Percentiles rank a stretch among this genome's conserved stretches.
phyloP scores from a whole-genome alignment of 1,284 basidiomycete species.

The Rhodofomes roseus region DNA sequence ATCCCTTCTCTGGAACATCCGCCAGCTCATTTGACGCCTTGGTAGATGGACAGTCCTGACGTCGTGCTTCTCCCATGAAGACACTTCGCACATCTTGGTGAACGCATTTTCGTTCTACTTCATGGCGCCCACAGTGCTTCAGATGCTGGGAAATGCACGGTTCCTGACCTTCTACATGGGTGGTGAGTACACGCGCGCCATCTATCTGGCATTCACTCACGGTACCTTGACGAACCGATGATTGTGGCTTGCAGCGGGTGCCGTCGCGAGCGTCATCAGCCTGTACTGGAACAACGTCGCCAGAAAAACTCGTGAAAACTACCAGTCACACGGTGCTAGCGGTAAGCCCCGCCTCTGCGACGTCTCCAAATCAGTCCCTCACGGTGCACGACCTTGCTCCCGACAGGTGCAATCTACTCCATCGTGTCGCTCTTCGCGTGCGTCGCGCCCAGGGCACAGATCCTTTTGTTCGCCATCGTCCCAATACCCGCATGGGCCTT shows the following conservation, averaged over 20 bases:
- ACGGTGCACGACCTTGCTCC: background rate
- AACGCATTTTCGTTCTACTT: conserved; percentile 82
- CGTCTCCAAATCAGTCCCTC: background rate
- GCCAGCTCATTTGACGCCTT: background rate
- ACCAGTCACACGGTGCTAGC: conserved; percentile 71
- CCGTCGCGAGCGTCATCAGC: conserved; percentile 58
- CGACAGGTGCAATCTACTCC: conserved; percentile 69
- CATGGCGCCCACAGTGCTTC: conserved; percentile 70
- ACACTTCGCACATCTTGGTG: conserved; percentile 63
- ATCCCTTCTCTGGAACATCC: conserved; percentile 2
- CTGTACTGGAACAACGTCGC: conserved; percentile 52
- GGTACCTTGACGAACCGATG: background rate
- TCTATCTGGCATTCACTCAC: background rate
- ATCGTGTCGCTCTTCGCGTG: conserved; percentile 72
- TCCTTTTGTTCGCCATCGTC: conserved; percentile 80
- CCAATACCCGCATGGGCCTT: conserved; percentile 83
- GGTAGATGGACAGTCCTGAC: conserved; percentile 81
- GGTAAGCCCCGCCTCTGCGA: conserved; percentile 39
- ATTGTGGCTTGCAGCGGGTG: conserved; percentile 44
- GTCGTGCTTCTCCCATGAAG: conserved; percentile 69
- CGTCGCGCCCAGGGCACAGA: conserved; percentile 61
- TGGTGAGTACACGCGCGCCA: conserved; percentile 38
- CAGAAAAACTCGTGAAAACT: conserved; percentile 33
- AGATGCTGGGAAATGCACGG: conserved; percentile 61
- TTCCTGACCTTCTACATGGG: conserved; percentile 80